Percentiles rank a stretch among this genome's conserved stretches.
phyloP scores from a whole-genome alignment of 192 early-diverging fungal genomes.

The Podila epigama region DNA sequence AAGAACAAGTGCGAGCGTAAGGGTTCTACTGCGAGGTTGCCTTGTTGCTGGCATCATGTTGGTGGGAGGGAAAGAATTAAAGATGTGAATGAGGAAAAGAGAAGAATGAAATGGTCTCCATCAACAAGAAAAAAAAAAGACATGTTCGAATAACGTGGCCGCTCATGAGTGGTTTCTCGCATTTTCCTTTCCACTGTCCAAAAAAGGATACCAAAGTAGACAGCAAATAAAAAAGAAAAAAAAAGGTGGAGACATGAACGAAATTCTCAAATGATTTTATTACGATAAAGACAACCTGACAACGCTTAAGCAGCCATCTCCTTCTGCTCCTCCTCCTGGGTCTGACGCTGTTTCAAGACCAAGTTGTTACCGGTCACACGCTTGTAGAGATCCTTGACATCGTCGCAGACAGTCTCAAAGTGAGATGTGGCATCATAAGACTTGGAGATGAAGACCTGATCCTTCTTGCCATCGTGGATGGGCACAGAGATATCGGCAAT shows the following conservation, averaged over 20 bases:
- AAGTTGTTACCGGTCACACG: slow-evolving; percentile 80
- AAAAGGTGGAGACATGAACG: too few species aligned
- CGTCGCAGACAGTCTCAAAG: slow-evolving; percentile 98
- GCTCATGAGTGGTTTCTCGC: too few species aligned
- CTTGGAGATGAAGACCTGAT: slow-evolving; percentile 90
- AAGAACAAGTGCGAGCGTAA: not conserved
- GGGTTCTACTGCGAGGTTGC: not conserved
- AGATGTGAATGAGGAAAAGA: too few species aligned
- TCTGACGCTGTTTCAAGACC: slow-evolving; percentile 75
- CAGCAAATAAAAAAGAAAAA: not conserved
- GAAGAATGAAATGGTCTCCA: too few species aligned
- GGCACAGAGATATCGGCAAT: slow-evolving; percentile 91
- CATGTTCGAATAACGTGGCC: too few species aligned
- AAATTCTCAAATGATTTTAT: too few species aligned
- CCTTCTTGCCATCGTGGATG: slow-evolving; percentile 77
- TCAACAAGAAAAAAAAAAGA: too few species aligned
- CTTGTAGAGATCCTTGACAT: slow-evolving; percentile 93
- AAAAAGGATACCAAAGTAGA: too few species aligned
- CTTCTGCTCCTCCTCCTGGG: slow-evolving; percentile 61
- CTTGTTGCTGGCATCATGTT: too few species aligned
- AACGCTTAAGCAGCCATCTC: slow-evolving; percentile 35
- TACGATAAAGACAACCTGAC: not conserved
- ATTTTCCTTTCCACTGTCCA: too few species aligned
- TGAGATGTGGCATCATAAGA: slow-evolving; percentile 99
- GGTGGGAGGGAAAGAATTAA: too few species aligned